Evolutionary conservation across 345 rosid species (phyloP).

Genomic region (Streptanthus diversifolius): DNA sequence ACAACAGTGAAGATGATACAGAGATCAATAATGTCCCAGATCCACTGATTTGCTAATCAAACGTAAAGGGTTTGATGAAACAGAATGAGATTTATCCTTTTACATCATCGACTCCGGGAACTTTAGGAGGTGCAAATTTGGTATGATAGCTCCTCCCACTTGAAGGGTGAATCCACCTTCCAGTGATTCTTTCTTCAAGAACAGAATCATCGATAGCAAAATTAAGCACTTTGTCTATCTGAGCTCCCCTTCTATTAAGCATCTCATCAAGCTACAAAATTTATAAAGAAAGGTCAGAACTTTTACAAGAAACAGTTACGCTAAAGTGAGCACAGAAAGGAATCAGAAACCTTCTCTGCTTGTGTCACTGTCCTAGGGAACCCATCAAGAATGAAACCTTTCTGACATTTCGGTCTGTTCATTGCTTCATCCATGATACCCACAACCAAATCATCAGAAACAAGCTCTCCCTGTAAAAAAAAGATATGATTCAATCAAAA

Average conservation of each 20-base stretch:
- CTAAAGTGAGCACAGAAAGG: not conserved
- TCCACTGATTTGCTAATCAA: not conserved
- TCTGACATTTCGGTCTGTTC: conserved; percentile 84
- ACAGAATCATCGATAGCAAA: conserved; percentile 84
- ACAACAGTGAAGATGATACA: conserved; percentile 6
- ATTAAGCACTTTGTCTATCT: conserved; percentile 77
- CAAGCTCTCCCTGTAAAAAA: conserved; percentile 68
- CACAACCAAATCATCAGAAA: conserved; percentile 90
- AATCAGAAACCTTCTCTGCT: conserved; percentile 66
- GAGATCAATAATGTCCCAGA: not conserved
- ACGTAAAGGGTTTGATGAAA: not conserved
- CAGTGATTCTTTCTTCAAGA: conserved; percentile 94
- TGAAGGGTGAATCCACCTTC: conserved; percentile 95
- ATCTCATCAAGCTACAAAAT: conserved; percentile 74
- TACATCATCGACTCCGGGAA: conserved; percentile 83
- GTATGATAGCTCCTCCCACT: conserved; percentile 93
- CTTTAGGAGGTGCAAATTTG: conserved; percentile 85
- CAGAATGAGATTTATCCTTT: conserved; percentile 25
- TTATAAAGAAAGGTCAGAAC: not conserved
- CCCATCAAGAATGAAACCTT: conserved; percentile 96
- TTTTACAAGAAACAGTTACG: not conserved
- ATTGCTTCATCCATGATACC: conserved; percentile 95
- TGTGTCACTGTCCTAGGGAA: conserved; percentile 90
- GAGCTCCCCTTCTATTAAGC: conserved; percentile 75
- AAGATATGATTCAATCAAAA: not conserved